phyloP scores from a whole-genome alignment of 2,329 filamentous ascomycete genomes.

The Hypoxylon rubiginosum region DNA sequence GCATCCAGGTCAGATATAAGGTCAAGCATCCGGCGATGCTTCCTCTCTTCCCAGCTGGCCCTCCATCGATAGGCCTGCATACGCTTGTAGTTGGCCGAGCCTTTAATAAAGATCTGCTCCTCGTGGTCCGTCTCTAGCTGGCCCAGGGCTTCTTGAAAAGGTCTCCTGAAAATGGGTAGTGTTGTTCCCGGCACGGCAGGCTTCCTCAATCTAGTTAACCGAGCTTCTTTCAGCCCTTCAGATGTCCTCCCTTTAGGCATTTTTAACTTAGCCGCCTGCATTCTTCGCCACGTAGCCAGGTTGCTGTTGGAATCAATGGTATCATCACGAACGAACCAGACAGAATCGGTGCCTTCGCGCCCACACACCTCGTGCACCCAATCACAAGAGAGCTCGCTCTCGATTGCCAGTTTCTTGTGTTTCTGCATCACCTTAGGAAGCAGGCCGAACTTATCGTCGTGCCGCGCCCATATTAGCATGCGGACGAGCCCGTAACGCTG shows the following conservation, averaged over 20 bases:
- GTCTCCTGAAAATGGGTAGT: conserved; percentile 54
- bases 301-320: conserved; percentile 63
- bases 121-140: conserved; percentile 49
- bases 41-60: conserved; percentile 36
- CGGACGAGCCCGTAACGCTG: conserved; percentile 84
- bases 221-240: conserved; percentile 45
- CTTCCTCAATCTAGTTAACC: conserved; percentile 30
- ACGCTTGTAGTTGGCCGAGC: conserved; percentile 36
- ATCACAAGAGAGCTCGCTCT: conserved; percentile 72
- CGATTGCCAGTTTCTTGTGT: conserved; percentile 69
- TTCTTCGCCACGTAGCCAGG: conserved; percentile 57
- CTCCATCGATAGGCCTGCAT: conserved; percentile 42
- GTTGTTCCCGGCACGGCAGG: conserved; percentile 36
- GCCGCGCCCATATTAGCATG: conserved; percentile 79
- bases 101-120: conserved; percentile 42
- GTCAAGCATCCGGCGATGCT: conserved; percentile 21
- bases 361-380: conserved; percentile 71
- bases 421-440: conserved; percentile 71
- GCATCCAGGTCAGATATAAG: conserved; percentile 11
- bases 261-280: conserved; percentile 58
- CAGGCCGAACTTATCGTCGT: conserved; percentile 69
- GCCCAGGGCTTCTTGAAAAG: conserved; percentile 56
- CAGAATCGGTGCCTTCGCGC: conserved; percentile 47
- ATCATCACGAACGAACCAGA: conserved; percentile 58
- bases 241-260: conserved; percentile 63